phyloP scores from a whole-genome alignment of 345 rosid genomes.

The Acer saccharum region DNA sequence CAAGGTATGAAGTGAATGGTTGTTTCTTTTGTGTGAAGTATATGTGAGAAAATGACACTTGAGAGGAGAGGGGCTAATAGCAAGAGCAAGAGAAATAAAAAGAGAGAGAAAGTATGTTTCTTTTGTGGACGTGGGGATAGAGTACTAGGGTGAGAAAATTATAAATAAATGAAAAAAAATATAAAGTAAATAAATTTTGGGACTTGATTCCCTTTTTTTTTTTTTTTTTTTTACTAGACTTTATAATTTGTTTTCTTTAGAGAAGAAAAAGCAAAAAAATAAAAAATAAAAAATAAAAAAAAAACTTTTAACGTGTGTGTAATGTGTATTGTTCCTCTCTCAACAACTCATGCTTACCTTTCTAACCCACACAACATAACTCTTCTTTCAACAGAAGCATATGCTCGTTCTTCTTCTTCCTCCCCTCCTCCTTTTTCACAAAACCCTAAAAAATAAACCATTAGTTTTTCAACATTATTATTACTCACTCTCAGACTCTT shows the following conservation, averaged over 20 bases:
- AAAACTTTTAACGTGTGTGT: too few species aligned
- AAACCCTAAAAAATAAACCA: slow-evolving; percentile 25
- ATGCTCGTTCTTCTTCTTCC: not conserved
- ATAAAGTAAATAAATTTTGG: slow-evolving; percentile 20
- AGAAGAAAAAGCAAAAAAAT: not conserved
- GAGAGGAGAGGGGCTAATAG: slow-evolving; percentile 22
- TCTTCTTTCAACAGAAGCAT: slow-evolving; percentile 32
- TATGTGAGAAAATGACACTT: slow-evolving; percentile 88
- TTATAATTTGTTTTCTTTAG: slow-evolving; percentile 8
- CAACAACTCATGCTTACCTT: slow-evolving; percentile 45
- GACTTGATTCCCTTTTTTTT: slow-evolving; percentile 26
- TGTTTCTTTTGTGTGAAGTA: slow-evolving; percentile 77
- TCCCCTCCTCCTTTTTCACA: slow-evolving; percentile 33
- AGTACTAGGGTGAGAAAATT: slow-evolving; percentile 37
- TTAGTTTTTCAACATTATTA: not conserved
- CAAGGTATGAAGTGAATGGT: slow-evolving; percentile 58
- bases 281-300: not conserved
- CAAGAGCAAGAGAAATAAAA: slow-evolving; percentile 14
- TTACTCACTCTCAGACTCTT: not conserved
- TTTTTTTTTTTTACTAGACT: not conserved
- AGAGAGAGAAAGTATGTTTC: slow-evolving; percentile 23
- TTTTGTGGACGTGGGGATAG: slow-evolving; percentile 75
- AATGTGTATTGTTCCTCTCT: slow-evolving; percentile 31
- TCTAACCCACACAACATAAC: slow-evolving; percentile 30
- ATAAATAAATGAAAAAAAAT: slow-evolving; percentile 18